Evolutionary conservation across 345 rosid species (phyloP).

Genomic region (Moringa oleifera): DNA sequence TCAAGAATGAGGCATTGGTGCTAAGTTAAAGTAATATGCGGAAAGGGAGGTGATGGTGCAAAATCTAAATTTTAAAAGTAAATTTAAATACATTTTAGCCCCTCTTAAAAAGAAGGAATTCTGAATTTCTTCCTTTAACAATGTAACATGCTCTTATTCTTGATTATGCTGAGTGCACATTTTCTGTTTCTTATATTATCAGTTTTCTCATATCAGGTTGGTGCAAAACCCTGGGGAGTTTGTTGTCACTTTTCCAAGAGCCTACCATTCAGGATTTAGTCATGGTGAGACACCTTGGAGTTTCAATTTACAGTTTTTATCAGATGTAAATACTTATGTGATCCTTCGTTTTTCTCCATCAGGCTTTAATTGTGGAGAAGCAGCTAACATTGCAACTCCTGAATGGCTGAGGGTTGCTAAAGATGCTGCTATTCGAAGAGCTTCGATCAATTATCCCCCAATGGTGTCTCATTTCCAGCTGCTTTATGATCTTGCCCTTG

Average conservation of each 20-base stretch:
- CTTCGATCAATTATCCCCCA: constrained; percentile 91
- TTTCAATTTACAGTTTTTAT: constrained; percentile 10
- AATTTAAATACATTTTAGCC: not conserved
- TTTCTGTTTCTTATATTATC: constrained; percentile 12
- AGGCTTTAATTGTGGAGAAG: constrained; percentile 98
- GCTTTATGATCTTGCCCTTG: constrained; percentile 88
- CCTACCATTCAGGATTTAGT: constrained; percentile 98
- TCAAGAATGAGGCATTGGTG: not conserved
- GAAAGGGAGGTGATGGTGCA: not conserved
- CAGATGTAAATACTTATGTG: constrained; percentile 1
- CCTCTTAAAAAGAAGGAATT: not conserved
- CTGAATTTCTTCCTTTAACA: no score
- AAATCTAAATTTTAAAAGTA: not conserved
- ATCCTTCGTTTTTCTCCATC: constrained; percentile 13
- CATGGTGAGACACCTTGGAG: constrained; percentile 51
- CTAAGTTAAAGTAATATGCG: not conserved
- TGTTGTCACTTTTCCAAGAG: constrained; percentile 97
- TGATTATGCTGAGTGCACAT: not conserved
- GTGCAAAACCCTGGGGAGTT: constrained; percentile 94
- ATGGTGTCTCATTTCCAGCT: constrained; percentile 99
- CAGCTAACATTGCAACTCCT: constrained; percentile 96
- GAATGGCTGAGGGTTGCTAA: constrained; percentile 83
- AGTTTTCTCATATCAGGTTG: constrained; percentile 43
- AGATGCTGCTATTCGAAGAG: constrained; percentile 96
- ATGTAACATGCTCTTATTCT: not conserved